Base-by-base conservation (phyloP, 2,329 filamentous ascomycete genomes). In the Cordyceps sp. region DNA sequence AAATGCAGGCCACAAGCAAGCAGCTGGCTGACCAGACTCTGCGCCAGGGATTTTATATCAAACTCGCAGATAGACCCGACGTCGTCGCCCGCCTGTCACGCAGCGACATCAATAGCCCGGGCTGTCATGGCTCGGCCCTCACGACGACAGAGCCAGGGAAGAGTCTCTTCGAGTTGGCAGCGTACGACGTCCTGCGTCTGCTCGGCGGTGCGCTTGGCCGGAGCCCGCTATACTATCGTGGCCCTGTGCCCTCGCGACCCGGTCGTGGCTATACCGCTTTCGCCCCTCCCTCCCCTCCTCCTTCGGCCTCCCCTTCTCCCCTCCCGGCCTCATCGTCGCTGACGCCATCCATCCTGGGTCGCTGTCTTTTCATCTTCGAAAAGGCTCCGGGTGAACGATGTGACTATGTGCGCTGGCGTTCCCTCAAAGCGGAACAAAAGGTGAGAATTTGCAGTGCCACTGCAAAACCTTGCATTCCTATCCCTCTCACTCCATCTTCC, bases 301-400 rank as follows among this genome's bases (percentile, higher is more conserved):
- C 21, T 23, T 7, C 12, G 7, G 12, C 21, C 12, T 7, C 7
- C 12, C 12, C 21, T 23, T 12, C 21, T 7, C 21, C 7, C 7
- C 21, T 12, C 12, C 21, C 7, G 7, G 21, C 12, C 12, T 7
- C 7, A 23, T 7, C 21, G 12, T 7, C 7, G 21, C 13, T n/a
- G 14, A 10, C 30, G 5, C 15, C 4, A 10, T 29, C 18, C 13
- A 28, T 36, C 13, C 9, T 9, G 9, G 39, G 39, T 6, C 37
- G 39, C 10, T 25, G 30, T 6, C 20, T 41, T 1, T 35, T 39
- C 14, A 14, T 41, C 6, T 41, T 41, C 20, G 29, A 36, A 10
- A 36, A 31, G n/a, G 20, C 35, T 10, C 24, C 32, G 21, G 37
- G 31, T 12, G 28, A 36, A 16, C 28, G 21, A 6, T 37, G 25